Conservation (phyloP, 345 rosid species). For the Litchi chinensis region DNA sequence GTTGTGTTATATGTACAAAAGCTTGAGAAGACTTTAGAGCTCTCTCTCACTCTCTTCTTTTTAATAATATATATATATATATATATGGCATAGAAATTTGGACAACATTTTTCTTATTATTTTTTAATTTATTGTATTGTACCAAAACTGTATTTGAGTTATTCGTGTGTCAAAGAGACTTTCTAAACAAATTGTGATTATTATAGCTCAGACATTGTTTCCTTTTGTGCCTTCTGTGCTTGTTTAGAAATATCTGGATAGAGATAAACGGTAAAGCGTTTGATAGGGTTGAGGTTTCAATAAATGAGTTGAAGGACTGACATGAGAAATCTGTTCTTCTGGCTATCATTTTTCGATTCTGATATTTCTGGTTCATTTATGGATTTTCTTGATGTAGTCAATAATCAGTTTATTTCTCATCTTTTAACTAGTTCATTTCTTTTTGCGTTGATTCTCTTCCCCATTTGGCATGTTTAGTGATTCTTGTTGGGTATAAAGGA, state of each 20-base stretch:
- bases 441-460: neutral
- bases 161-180: neutral
- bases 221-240: neutral
- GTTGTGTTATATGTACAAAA: neutral
- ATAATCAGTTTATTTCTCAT: neutral
- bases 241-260: neutral
- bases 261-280: neutral
- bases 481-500: neutral
- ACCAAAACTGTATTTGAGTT: neutral
- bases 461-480: neutral
- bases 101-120: neutral
- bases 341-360: neutral
- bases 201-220: neutral
- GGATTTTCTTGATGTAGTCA: neutral
- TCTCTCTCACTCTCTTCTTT: too few species aligned
- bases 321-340: neutral
- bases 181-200: neutral
- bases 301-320: constrained; percentile 1
- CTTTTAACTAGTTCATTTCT: neutral
- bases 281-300: neutral
- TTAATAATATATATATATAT: too few species aligned
- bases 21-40: too few species aligned
- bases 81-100: too few species aligned
- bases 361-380: neutral
- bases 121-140: neutral